Percentiles rank a stretch among this genome's conserved stretches.
Evolutionary conservation across 2,329 filamentous ascomycete genomes (phyloP).

Genomic region (Lachnellula cervina): DNA sequence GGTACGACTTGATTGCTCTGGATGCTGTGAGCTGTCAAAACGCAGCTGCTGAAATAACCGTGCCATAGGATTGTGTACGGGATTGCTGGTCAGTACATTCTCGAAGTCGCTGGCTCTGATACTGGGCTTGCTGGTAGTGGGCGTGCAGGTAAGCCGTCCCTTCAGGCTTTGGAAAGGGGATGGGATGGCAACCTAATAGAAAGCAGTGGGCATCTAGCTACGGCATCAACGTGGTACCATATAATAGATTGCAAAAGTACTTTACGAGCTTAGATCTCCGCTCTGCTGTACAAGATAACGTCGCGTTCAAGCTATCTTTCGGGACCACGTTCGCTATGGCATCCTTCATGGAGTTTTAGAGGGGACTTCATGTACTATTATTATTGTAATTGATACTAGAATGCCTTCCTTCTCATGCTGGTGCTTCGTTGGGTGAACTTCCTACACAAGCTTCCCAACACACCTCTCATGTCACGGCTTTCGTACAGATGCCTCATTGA

Average conservation of each 20-base stretch:
- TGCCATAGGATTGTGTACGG: conserved; percentile 22
- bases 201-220: conserved; percentile 44
- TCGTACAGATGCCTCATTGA: not conserved
- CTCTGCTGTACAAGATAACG: conserved; percentile 33
- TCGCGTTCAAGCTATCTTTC: conserved; percentile 50
- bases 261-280: conserved; percentile 45
- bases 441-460: not conserved
- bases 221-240: conserved; percentile 42
- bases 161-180: not conserved
- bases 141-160: conserved; percentile 29
- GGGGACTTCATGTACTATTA: not conserved
- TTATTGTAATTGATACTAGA: not conserved
- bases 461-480: conserved; percentile 3
- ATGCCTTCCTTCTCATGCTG: not conserved
- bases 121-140: conserved; percentile 58
- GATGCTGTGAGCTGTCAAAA: not conserved
- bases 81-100: conserved; percentile 61
- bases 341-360: conserved; percentile 54
- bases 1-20: conserved; percentile 17
- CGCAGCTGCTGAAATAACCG: not conserved
- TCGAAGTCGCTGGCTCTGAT: conserved; percentile 65
- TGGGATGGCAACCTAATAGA: conserved; percentile 4
- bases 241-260: conserved; percentile 41
- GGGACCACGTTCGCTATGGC: conserved; percentile 68
- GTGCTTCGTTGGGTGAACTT: too few species aligned